Conservation (phyloP, 208 protist genomes). For the Crithidia mellificae region DNA sequence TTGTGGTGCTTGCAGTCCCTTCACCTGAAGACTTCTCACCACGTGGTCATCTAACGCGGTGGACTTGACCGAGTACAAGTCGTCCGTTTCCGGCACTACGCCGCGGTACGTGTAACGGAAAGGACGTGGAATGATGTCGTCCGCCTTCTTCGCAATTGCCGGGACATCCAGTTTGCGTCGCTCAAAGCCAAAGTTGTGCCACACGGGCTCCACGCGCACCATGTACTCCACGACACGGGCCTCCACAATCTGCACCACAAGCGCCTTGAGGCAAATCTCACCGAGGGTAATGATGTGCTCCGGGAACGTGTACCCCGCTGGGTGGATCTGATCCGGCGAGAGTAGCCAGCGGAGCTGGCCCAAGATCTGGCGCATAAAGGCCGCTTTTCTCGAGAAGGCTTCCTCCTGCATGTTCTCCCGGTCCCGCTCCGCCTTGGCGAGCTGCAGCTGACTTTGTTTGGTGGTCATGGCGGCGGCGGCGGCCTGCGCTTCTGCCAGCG, state of each 20-base stretch:
- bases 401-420: conserved; percentile 77
- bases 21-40: conserved; percentile 15
- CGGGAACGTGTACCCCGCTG: conserved; percentile 80
- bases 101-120: conserved; percentile 68
- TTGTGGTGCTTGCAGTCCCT: conserved; percentile 20
- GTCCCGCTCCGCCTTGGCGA: conserved; percentile 33
- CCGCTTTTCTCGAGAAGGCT: conserved; percentile 87
- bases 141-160: conserved; percentile 31
- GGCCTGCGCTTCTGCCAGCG: conserved; percentile 24
- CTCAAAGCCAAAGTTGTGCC: conserved; percentile 82
- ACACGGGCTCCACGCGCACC: conserved; percentile 87
- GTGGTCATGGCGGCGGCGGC: neutral
- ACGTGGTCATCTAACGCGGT: conserved; percentile 36
- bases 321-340: conserved; percentile 72
- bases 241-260: conserved; percentile 83
- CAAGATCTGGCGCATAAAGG: conserved; percentile 86
- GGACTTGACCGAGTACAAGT: conserved; percentile 52
- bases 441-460: conserved; percentile 16
- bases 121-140: conserved; percentile 63
- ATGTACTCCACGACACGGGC: conserved; percentile 89
- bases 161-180: conserved; percentile 54
- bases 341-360: conserved; percentile 89
- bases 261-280: conserved; percentile 77
- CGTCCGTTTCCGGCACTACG: conserved; percentile 60
- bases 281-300: conserved; percentile 75